Conservation (phyloP, 1,284 basidiomycete genomes). For the Xerocomus amazonicus region DNA sequence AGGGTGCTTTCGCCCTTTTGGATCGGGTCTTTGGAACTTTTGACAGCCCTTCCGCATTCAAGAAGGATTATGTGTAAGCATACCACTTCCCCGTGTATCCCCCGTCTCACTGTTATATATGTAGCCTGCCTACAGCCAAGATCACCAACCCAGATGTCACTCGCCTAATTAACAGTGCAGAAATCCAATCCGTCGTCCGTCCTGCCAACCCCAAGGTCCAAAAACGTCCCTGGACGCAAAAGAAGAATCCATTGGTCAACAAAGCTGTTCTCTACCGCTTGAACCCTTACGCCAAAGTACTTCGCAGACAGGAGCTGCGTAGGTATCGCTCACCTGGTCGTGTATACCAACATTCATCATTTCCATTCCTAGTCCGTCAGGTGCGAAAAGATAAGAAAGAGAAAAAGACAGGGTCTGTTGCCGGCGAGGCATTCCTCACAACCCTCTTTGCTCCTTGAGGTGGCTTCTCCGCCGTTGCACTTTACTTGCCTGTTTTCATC, state of each 20-base stretch:
- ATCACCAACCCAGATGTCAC: slow-evolving; percentile 97
- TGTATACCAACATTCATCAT: neutral
- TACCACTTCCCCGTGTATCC: slow-evolving; percentile 3
- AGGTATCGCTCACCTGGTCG: slow-evolving; percentile 35
- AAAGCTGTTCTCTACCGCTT: slow-evolving; percentile 96
- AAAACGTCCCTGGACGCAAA: slow-evolving; percentile 97
- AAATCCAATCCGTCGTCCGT: slow-evolving; percentile 94
- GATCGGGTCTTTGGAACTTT: slow-evolving; percentile 95
- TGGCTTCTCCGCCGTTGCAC: neutral
- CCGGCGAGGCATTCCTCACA: slow-evolving; percentile 83
- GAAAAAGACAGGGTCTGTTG: slow-evolving; percentile 63
- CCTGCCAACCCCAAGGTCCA: slow-evolving; percentile 76
- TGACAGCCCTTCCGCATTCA: slow-evolving; percentile 80
- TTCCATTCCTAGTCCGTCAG: slow-evolving; percentile 60
- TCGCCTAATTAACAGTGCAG: slow-evolving; percentile 96
- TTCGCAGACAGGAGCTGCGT: slow-evolving; percentile 86
- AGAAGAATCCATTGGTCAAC: slow-evolving; percentile 99
- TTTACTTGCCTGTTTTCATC: slow-evolving; percentile 6
- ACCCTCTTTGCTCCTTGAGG: slow-evolving; percentile 83
- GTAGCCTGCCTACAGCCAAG: slow-evolving; percentile 89
- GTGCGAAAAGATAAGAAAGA: slow-evolving; percentile 62
- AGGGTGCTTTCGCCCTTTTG: slow-evolving; percentile 88
- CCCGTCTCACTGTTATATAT: slow-evolving; percentile 5
- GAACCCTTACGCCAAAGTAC: slow-evolving; percentile 98
- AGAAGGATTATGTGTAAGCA: slow-evolving; percentile 88